Base-by-base conservation (phyloP, 768 basidiomycete genomes). In the Termitomyces sp. region DNA sequence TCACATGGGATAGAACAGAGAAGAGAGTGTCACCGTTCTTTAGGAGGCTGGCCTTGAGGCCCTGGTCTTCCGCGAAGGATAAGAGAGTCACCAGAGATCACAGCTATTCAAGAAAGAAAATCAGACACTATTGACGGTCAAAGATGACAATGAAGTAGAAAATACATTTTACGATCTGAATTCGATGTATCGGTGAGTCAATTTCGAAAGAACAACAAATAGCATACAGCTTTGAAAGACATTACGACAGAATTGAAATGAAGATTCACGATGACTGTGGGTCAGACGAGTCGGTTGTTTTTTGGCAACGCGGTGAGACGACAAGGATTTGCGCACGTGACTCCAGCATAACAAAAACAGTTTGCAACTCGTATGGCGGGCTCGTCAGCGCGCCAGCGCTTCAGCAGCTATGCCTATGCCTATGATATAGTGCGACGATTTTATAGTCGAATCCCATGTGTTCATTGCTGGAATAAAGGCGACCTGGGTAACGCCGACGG, bases 31-130 rank as follows among this genome's bases (percentile, higher is more conserved):
- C 60, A 90, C 93, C 91, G 82, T 72, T 97, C 94, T 75, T 95
- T 96, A 1, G 92, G 86, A 52, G 86, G 84, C 69, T 94, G 91
- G 7, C 94, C 93, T 66, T 91, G 89, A 1, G 86, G 81, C 33
- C 85, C 87, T 38, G 81, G 84, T 57, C 83, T 80, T 60, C 81
- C 87, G 70, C 94, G 86, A 51, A 97, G 75, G 54, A 96, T 80
- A 54, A 95, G 82, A 39, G 93, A 89, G 70, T 96, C 94, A 35
- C 92, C 94, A 41, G 94, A 96, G 58, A 91, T 82, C 63, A 91
- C 92, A 65, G 91, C 94, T 94, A 68, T 51, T 49, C 20, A 36
- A 47, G 42, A 50, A 42, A 60, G 59, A 42, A 45, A 38, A 44
- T 50, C 46, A 68, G 66, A 61, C 57, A 16, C n/a, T n/a, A 20